These are phyloP conservation scores for Globisporangium paroecandrum DNA, from an alignment of 352 stramenopile genomes.

Conservation along the genomic window DNA sequence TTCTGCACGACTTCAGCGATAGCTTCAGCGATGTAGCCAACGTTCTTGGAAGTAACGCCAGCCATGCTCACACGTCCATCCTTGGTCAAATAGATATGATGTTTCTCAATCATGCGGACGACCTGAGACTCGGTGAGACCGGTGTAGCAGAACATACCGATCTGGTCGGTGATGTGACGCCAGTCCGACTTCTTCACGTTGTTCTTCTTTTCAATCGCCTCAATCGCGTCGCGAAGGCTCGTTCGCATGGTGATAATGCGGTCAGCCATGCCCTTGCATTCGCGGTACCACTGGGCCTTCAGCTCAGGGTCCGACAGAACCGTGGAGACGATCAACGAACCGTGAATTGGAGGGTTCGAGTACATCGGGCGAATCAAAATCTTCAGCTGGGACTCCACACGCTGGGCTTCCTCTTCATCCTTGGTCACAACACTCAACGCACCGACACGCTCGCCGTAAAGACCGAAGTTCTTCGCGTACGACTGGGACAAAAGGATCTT, in stretches of 20 bases:
- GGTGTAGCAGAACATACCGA: constrained; percentile 99
- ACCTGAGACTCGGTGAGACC: constrained; percentile 95
- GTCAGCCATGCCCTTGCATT: constrained; percentile 96
- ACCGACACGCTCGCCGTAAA: constrained; percentile 99
- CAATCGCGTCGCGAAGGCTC: constrained; percentile 74
- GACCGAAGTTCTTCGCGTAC: constrained; percentile 99
- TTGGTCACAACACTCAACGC: constrained; percentile 94
- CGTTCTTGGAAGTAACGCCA: constrained; percentile 95
- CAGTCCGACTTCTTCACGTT: constrained; percentile 88
- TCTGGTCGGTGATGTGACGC: constrained; percentile 98
- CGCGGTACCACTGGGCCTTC: constrained; percentile 91
- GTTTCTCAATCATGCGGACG: constrained; percentile 90
- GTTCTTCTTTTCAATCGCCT: constrained; percentile 72
- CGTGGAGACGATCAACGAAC: constrained; percentile 96
- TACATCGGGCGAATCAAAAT: constrained; percentile 99
- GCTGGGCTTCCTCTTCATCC: constrained; percentile 93
- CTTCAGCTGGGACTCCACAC: constrained; percentile 98
- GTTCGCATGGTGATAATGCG: constrained; percentile 95
- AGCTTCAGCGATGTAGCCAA: constrained; percentile 94
- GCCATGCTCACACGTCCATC: constrained; percentile 98
- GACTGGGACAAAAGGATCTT: constrained; percentile 96
- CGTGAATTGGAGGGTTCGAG: constrained; percentile 98
- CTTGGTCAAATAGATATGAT: constrained; percentile 98
- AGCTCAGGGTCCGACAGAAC: constrained; percentile 93
- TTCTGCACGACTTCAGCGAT: constrained; percentile 93